Evolutionary conservation across 139 green algal genomes (phyloP), one percentile per base, ranked within the genome.

Genomic region (Closterium sp.): DNA sequence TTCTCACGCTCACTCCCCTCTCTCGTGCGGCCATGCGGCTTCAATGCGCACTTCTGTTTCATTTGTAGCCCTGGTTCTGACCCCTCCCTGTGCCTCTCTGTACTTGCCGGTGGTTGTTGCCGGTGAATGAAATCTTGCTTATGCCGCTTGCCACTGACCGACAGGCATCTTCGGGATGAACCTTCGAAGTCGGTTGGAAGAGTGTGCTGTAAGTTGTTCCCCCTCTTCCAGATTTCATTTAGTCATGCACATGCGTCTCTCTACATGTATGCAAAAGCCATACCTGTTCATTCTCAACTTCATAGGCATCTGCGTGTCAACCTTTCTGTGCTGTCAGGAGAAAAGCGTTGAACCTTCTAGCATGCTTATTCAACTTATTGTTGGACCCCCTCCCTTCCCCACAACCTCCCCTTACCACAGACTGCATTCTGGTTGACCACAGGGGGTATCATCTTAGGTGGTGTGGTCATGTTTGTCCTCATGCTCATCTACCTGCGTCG

Each of bases 131-230:
- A n/a, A n/a, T n/a, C 38, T 50, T 50, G 38, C 5, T 17, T 50
- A 50, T 13, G 7, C 4, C 5, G 38, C 38, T 79, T 27, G 62
- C 62, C 19, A 79, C 17, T 79, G 62, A 79, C 17, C 27, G 62
- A 79, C 62, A 85, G 94, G 95, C 10, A 95, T 96, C 21, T 96
- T 96, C 79, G 95, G 95, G 5, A 96, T 96, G 95, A 96, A 96
- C 90, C 86, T 96, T 24, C 87, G 87, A 50, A 94, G 88, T 17
- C 86, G 42, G n/a, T 42, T 96, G 29, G 95, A 96, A 87, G 88
- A 91, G 86, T 89, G 89, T n/a, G 70, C 73, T 10, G 90, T 95
- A 34, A 89, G 87, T 91, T 50, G 38, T 9, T 0, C 38, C 38
- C 38, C 13, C 38, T 17, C 62, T 79, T 79, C 27, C 30, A 79